Percentiles rank a stretch among this genome's conserved stretches.
phyloP scores from a whole-genome alignment of 495 filamentous ascomycete genomes.

The Pseudoneurospora amorphoporcata region DNA sequence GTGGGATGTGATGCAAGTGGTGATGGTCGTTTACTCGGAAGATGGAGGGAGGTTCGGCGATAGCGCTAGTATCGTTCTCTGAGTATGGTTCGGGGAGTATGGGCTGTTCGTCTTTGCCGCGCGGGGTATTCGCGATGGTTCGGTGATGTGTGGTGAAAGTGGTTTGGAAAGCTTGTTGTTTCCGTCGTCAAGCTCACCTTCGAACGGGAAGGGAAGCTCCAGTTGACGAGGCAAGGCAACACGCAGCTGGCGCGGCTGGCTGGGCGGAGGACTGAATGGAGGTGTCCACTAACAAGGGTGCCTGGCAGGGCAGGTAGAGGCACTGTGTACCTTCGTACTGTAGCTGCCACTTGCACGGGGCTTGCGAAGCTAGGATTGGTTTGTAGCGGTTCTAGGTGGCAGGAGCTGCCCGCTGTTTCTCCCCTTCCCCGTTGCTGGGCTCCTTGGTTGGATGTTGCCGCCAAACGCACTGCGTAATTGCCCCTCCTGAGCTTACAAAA shows the following conservation, averaged over 20 bases:
- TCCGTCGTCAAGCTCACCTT: constrained; percentile 6
- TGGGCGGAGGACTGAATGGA: neutral
- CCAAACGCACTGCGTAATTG: constrained; percentile 2
- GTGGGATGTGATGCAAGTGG: neutral
- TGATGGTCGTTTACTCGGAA: neutral
- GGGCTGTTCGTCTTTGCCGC: neutral
- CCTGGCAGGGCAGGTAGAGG: neutral
- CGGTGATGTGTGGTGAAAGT: neutral
- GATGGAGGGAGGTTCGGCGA: neutral
- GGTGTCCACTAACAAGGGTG: constrained; percentile 7
- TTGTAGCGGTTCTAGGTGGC: neutral
- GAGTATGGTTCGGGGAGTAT: neutral
- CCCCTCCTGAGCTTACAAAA: constrained; percentile 9
- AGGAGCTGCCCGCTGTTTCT: constrained; percentile 1
- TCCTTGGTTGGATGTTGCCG: neutral
- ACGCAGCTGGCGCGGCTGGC: constrained; percentile 30
- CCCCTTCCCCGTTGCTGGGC: neutral
- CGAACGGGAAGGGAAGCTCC: constrained; percentile 9
- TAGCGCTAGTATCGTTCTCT: neutral
- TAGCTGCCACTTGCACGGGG: neutral
- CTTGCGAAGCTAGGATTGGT: constrained; percentile 12
- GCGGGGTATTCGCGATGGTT: neutral
- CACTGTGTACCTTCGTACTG: neutral
- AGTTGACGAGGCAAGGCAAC: constrained; percentile 28
- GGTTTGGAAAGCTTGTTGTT: constrained; percentile 1